phyloP scores from a whole-genome alignment of 305 asterid species.

The Ilex paraguariensis region DNA sequence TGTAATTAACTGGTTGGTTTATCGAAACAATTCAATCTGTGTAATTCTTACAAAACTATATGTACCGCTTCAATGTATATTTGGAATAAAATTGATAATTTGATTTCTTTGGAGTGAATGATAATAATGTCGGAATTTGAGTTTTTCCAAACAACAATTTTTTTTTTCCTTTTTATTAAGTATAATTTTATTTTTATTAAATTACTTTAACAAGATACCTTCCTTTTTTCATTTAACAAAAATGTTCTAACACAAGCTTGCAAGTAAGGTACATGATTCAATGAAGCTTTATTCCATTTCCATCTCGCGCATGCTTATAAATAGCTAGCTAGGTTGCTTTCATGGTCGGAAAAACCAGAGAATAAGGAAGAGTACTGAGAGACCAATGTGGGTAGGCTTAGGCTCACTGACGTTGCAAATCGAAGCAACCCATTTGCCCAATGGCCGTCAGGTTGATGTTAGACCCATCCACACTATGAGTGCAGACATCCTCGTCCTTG shows the following conservation, averaged over 20 bases:
- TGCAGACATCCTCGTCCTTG: slow-evolving; percentile 46
- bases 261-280: slow-evolving; percentile 87
- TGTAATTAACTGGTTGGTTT: too few species aligned
- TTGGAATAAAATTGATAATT: background rate
- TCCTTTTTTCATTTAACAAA: too few species aligned
- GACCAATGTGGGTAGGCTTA: slow-evolving; percentile 36
- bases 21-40: too few species aligned
- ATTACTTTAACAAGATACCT: slow-evolving; percentile 18
- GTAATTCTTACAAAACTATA: too few species aligned
- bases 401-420: slow-evolving; percentile 55
- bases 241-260: slow-evolving; percentile 29
- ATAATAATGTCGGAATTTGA: too few species aligned
- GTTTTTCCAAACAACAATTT: too few species aligned
- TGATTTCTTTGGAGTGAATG: too few species aligned
- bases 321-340: slow-evolving; percentile 25
- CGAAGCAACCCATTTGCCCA: slow-evolving; percentile 57
- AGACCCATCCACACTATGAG: slow-evolving; percentile 44
- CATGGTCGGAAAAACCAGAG: slow-evolving; percentile 6
- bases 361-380: slow-evolving; percentile 29
- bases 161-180: too few species aligned
- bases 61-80: background rate
- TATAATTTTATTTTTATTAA: background rate
- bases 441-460: slow-evolving; percentile 42
- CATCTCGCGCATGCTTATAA: slow-evolving; percentile 35
- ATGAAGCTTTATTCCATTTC: slow-evolving; percentile 11